phyloP scores from a whole-genome alignment of 768 basidiomycete genomes.

The Sporobolomyces phaffii region DNA sequence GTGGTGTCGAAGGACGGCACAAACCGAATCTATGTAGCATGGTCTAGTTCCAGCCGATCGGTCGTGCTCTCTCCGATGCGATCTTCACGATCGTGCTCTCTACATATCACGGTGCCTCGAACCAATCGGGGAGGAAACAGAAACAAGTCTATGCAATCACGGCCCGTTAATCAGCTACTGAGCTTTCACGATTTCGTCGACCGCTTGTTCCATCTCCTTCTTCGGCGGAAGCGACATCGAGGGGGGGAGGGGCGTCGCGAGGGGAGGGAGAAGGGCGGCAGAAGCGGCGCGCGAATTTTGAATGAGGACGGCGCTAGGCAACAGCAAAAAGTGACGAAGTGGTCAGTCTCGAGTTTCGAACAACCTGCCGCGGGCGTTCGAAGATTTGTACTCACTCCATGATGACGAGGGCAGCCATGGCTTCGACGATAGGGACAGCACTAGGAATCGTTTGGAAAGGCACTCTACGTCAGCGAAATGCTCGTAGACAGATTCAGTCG shows the following conservation, averaged over 20 bases:
- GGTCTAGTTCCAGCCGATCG: too few relatives aligned
- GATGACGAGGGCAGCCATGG: slow-evolving; percentile 91
- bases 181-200: slow-evolving; percentile 21
- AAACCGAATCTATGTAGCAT: too few relatives aligned
- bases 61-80: too few relatives aligned
- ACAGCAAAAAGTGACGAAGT: background rate
- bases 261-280: slow-evolving; percentile 67
- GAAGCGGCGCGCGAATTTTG: slow-evolving; percentile 78
- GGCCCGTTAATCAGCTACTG: too few relatives aligned
- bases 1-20: too few relatives aligned
- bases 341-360: background rate
- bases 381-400: slow-evolving; percentile 58
- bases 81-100: too few relatives aligned
- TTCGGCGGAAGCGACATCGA: slow-evolving; percentile 57
- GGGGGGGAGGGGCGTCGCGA: slow-evolving; percentile 78
- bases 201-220: slow-evolving; percentile 10
- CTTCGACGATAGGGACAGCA: slow-evolving; percentile 73
- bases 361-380: background rate
- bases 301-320: slow-evolving; percentile 68
- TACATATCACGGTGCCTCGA: too few relatives aligned
- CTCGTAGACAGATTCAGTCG: slow-evolving; percentile 94
- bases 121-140: too few relatives aligned
- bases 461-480: slow-evolving; percentile 49
- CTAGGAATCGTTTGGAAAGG: slow-evolving; percentile 49
- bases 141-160: too few relatives aligned